Base-by-base conservation (phyloP, 139 green algal species). In the Chlamydomonas asymmetrica region DNA sequence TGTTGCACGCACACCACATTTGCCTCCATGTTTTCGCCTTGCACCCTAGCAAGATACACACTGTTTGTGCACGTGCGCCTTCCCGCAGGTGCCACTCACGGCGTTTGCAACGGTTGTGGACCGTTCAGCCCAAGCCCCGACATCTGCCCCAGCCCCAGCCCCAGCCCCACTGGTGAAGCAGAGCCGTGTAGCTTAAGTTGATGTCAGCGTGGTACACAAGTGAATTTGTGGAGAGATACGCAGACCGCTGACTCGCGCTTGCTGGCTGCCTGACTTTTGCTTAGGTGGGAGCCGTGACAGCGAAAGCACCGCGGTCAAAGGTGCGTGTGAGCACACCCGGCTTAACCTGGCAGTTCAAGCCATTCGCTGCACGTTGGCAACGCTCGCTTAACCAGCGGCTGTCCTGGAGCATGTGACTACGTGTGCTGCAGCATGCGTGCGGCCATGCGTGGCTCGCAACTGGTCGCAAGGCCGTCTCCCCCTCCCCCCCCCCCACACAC, bases 301-400 rank as follows among this genome's bases (percentile, higher is more conserved):
- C 67, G 5, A 76, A 76, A 22, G 56, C 70, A 29, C 56, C 70
- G 23, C 56, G 70, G 1, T 76, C 70, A 38, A 76, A 84, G 57
- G 78, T 84, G 27, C 74, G 43, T 1, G 71, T 78, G 29, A 78
- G 63, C 32, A 60, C 41, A 22, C 32, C 60, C 10, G 22, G 35
- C 39, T 72, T 25, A 23, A 35, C 63, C 54, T 22, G 39, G 49
- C 3, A 68, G 29, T 52, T 66, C 52, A 38, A 54, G 6, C 3
- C 22, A 32, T 27, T 25, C 22, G 34, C 68, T 56, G 38, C 68
- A 66, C 38, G 38, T 32, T 45, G 62, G 13, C 34, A 40, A 22
- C 18, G 18, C 45, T 52, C 13, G 13, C 45, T 25, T 13, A 10
- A 16, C 18, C 13, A 10, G 45, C 45, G 45, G 13, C 45, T 13